phyloP scores from a whole-genome alignment of 495 filamentous ascomycete genomes.

The Cercophora newfieldiana region DNA sequence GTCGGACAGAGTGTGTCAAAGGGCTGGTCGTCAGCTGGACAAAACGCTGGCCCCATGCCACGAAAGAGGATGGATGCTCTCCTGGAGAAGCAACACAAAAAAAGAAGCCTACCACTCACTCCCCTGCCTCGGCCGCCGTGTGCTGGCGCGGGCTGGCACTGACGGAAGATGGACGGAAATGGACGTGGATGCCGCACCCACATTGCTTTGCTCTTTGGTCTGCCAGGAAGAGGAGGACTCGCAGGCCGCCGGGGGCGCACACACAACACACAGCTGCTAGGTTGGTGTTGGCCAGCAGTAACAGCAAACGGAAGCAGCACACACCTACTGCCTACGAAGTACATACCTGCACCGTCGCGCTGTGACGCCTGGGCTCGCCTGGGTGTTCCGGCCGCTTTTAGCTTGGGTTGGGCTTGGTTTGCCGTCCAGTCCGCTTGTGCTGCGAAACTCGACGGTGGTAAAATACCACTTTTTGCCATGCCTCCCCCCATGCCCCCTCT shows the following conservation, averaged over 20 bases:
- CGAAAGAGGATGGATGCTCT: neutral
- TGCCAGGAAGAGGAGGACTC: no score
- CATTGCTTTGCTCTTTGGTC: neutral
- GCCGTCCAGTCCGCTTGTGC: constrained; percentile 8
- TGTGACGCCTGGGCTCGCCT: constrained; percentile 9
- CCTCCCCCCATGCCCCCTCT: neutral
- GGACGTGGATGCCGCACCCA: neutral
- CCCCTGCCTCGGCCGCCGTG: neutral
- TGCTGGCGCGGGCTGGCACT: constrained; percentile 2
- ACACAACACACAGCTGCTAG: neutral
- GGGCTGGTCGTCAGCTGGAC: constrained; percentile 8
- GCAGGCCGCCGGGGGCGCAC: neutral
- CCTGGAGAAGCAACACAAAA: neutral
- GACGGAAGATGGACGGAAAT: constrained; percentile 10
- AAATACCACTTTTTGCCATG: constrained; percentile 4
- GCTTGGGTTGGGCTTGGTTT: constrained; percentile 1
- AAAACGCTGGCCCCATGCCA: neutral
- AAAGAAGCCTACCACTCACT: neutral
- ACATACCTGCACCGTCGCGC: no score
- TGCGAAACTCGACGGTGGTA: constrained; percentile 1
- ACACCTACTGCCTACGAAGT: no score
- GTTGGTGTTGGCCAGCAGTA: neutral
- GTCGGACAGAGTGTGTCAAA: constrained; percentile 1
- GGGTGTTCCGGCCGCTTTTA: constrained; percentile 6
- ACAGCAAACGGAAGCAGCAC: neutral